Percentiles rank a stretch among this genome's conserved stretches.
These are phyloP conservation scores for Lachnum nothofagi DNA, from an alignment of 2,329 filamentous ascomycete species.

Conservation along the genomic window DNA sequence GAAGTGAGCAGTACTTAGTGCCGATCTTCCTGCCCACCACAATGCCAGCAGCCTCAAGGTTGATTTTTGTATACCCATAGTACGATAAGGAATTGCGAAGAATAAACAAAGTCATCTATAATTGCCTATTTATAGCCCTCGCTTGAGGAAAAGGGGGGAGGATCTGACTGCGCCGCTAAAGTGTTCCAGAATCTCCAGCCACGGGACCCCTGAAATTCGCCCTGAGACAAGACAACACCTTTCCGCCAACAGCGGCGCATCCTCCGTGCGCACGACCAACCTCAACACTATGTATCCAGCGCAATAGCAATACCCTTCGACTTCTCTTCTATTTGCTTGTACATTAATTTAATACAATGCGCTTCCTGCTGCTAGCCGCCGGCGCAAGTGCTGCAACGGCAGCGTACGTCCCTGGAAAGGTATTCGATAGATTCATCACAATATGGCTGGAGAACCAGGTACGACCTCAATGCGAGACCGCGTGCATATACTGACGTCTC, in stretches of 20 bases:
- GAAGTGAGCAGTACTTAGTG: too few species aligned
- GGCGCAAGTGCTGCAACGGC: slow-evolving; percentile 9
- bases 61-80: too few species aligned
- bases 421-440: slow-evolving; percentile 55
- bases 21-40: too few species aligned
- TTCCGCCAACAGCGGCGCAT: not conserved
- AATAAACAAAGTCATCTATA: too few species aligned
- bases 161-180: not conserved
- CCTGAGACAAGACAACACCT: not conserved
- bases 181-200: not conserved
- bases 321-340: not conserved
- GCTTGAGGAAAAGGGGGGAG: not conserved
- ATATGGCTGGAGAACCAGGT: slow-evolving; percentile 61
- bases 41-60: too few species aligned
- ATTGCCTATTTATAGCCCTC: not conserved
- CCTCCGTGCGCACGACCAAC: not conserved
- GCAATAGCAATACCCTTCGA: not conserved
- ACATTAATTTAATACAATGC: slow-evolving; percentile 13
- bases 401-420: slow-evolving; percentile 41
- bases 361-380: slow-evolving; percentile 11
- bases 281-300: not conserved
- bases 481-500: not conserved
- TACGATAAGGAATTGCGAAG: too few species aligned
- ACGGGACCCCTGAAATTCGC: not conserved
- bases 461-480: not conserved